Base-by-base conservation (phyloP, 164 flowering plant species). In the Tetrastigma voinierianum region DNA sequence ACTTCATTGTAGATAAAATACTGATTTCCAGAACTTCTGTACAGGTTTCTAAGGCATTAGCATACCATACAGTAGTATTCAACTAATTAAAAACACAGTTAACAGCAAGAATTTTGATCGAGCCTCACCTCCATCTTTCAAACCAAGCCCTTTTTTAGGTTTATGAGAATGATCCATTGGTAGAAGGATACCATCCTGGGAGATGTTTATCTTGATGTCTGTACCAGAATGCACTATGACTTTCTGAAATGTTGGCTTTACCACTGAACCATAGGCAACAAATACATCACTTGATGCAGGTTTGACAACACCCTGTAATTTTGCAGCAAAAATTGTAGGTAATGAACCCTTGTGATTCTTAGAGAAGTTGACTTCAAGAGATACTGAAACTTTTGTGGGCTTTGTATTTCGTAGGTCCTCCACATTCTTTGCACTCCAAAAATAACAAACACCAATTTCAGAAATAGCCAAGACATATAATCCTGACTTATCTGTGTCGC, bases 161-260 rank as follows among this genome's bases (percentile, higher is more conserved):
- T 76, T 80, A 25, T 65, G 69, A 17, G 82, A 67, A 65, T 83
- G 87, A 47, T 67, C 70, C 17, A 44, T 48, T 14, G 90, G 91
- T 64, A 95, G 77, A 70, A 95, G 93, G 32, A 86, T 69, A 12
- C 94, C 98, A 69, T 83, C 85, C 9, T 52, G 73, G 55, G 86
- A 81, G 72, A 75, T 69, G 44, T 58, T 73, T 66, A 95, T 65
- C 70, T 49, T 74, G 24, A 92, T 48, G 63, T 90, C 94, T 57
- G 59, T 61, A 17, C 97, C 98, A 78, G 73, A 72, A 13, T 81
- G 80, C 70, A 95, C 85, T 43, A 81, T 7, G 57, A 88, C 65
- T 76, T 83, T 95, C 80, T 87, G 91, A 77, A 95, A 95, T 45
- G 81, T 70, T 25, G 98, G 98, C 83, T 89, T 95, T 59, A 92